These are phyloP conservation scores for Arthrobotrys megalospora DNA, from an alignment of 2,329 filamentous ascomycete species.

Conservation along the genomic window DNA sequence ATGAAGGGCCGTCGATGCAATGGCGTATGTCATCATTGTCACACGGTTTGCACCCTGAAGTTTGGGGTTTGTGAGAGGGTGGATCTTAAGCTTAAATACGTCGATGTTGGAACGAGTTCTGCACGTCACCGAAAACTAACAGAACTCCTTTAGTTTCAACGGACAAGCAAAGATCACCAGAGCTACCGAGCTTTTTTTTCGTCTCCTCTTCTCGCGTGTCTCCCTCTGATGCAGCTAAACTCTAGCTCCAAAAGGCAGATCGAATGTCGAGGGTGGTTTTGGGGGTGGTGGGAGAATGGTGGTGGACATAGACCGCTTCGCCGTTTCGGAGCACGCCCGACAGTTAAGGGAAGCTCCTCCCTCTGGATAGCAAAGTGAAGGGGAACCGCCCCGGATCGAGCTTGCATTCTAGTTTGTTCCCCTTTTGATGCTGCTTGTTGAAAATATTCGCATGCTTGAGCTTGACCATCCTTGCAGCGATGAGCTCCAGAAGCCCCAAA, in stretches of 20 bases:
- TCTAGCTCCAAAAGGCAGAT: background rate
- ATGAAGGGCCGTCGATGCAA: constrained; percentile 34
- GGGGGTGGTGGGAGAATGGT: constrained; percentile 5
- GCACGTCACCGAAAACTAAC: background rate
- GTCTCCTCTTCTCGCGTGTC: background rate
- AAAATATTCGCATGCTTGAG: background rate
- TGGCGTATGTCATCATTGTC: background rate
- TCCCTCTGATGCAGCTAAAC: background rate
- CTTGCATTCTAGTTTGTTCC: constrained; percentile 5
- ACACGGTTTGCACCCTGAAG: background rate
- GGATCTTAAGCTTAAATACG: background rate
- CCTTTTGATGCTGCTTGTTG: background rate
- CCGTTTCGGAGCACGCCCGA: constrained; percentile 57
- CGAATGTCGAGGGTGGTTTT: background rate
- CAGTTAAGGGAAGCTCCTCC: constrained; percentile 2
- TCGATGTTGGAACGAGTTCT: background rate
- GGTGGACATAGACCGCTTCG: constrained; percentile 48
- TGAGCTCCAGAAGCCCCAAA: too few species aligned
- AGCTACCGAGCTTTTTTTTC: constrained; percentile 10
- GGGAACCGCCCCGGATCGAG: constrained; percentile 27
- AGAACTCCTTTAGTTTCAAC: background rate
- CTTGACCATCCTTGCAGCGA: constrained; percentile 27
- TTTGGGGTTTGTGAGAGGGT: background rate
- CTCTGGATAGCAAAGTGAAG: constrained; percentile 23
- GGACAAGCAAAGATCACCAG: constrained; percentile 9